phyloP scores from a whole-genome alignment of 1,284 basidiomycete species.

The Porogramme epimiltina region DNA sequence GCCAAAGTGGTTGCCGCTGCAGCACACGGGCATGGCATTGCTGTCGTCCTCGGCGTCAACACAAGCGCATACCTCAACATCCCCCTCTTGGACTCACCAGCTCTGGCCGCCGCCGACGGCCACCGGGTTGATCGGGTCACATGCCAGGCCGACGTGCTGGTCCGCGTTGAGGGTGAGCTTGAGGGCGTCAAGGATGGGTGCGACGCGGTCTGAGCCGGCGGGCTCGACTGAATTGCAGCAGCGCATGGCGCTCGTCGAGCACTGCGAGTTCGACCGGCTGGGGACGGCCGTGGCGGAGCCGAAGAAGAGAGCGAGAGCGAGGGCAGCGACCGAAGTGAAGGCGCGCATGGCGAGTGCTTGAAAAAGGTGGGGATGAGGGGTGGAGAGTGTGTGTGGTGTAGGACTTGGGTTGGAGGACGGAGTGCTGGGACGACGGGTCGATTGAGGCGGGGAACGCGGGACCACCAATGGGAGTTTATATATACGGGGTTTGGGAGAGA shows the following conservation, averaged over 20 bases:
- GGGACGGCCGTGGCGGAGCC: slow-evolving; percentile 9
- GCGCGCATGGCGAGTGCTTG: slow-evolving; percentile 8
- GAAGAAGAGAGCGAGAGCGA: slow-evolving; percentile 8
- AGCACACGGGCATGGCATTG: slow-evolving; percentile 15
- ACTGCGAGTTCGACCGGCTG: slow-evolving; percentile 11
- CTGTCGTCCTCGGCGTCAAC: background rate
- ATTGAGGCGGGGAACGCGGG: too few relatives aligned
- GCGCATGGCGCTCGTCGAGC: slow-evolving; percentile 20
- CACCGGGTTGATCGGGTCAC: slow-evolving; percentile 26
- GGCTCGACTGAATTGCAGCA: slow-evolving; percentile 25
- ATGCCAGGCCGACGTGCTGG: slow-evolving; percentile 28
- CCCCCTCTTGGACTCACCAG: slow-evolving; percentile 18
- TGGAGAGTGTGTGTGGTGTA: background rate
- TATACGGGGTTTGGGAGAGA: too few relatives aligned
- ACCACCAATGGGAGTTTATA: too few relatives aligned
- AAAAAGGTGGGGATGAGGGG: background rate
- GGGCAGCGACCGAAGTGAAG: slow-evolving; percentile 9
- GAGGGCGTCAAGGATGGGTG: slow-evolving; percentile 19
- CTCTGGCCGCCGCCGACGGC: slow-evolving; percentile 20
- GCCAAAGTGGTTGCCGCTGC: slow-evolving; percentile 13
- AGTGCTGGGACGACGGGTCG: background rate
- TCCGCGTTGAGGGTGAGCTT: slow-evolving; percentile 19
- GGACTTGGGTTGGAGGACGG: background rate
- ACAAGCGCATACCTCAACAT: background rate
- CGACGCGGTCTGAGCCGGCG: slow-evolving; percentile 5